Base-by-base conservation (phyloP, 768 basidiomycete genomes). In the Amyloporia xantha region DNA sequence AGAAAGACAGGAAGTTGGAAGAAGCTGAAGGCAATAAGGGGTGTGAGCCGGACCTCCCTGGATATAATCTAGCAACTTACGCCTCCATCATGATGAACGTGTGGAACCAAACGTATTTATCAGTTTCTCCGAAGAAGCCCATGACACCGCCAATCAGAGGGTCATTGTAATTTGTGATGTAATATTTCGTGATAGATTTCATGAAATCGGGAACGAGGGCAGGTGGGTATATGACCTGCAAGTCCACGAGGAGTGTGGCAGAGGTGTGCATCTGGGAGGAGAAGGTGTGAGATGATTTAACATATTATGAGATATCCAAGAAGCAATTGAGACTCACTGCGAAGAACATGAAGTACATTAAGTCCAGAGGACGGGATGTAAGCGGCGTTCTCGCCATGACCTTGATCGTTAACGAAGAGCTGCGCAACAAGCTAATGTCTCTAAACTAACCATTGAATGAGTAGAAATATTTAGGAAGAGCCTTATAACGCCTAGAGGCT, bases 1-100 rank as follows among this genome's bases (percentile, higher is more conserved):
- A 90, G 56, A 60, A 91, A 91, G 0, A 83, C 74, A 0, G 91
- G 91, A 0, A 91, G 65, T 60, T 91, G 90, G 62, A 86, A 84
- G 42, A 78, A 52, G 13, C 83, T 84, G 40, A 15, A 46, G 45
- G 27, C 0, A 25, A 39, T 15, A 33, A 33, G 30, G 15, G 30
- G 7, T 33, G 30, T 7, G 30, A 7, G 9, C 30, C 30, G 30
- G 15, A 15, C 15, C 30, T 33, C 17, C 3, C 30, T 20, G 4
- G 26, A 40, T 7, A 2, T n/a, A 39, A 43, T 43, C 12, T 43
- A 17, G 17, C 15, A 2, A 54, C 82, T 49, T 57, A 86, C 84
- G 64, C 66, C 65, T 87, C 84, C 4, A 84, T 62, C n/a, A 64
- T 60, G 12, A 85, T 47, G 60, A 87, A 89, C 1, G 72, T 72